A percentile compares a stretch with the other conserved stretches of the same genome.
Conservation (phyloP, 306 rosid species). For the Fragaria ananassa region DNA sequence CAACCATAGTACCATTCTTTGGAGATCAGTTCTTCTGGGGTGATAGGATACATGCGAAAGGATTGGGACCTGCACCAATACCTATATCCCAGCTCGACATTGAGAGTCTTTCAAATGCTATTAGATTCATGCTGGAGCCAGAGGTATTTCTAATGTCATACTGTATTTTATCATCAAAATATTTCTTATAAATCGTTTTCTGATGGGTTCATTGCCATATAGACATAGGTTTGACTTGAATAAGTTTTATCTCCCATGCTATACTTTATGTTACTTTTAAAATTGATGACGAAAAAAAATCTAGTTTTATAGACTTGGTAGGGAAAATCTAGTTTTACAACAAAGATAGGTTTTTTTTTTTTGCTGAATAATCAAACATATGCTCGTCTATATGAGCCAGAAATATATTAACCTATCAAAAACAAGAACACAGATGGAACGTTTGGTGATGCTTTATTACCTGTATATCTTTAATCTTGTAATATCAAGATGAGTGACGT, state of each 20-base stretch:
- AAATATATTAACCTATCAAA: background rate
- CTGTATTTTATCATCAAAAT: background rate
- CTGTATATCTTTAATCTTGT: background rate
- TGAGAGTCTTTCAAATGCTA: constrained; percentile 67
- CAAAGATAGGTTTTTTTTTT: background rate
- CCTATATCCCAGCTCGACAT: constrained; percentile 67
- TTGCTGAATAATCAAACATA: background rate
- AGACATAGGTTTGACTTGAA: background rate
- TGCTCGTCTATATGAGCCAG: background rate
- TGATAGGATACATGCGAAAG: constrained; percentile 69
- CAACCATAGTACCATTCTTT: constrained; percentile 91
- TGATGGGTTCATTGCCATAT: background rate
- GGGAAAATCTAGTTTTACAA: background rate
- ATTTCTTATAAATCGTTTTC: background rate
- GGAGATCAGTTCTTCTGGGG: constrained; percentile 99
- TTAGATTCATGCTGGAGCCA: constrained; percentile 85
- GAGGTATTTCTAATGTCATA: constrained; percentile 48
- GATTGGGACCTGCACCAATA: constrained; percentile 77
- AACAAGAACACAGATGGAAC: background rate
- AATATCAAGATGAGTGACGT: background rate
- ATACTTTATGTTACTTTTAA: background rate
- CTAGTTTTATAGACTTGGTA: too few species aligned
- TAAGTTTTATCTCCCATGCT: background rate
- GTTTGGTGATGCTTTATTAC: background rate
- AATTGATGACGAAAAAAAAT: background rate